Conservation (phyloP, 1,139 yeast genomes). For the Pichia sp. region DNA sequence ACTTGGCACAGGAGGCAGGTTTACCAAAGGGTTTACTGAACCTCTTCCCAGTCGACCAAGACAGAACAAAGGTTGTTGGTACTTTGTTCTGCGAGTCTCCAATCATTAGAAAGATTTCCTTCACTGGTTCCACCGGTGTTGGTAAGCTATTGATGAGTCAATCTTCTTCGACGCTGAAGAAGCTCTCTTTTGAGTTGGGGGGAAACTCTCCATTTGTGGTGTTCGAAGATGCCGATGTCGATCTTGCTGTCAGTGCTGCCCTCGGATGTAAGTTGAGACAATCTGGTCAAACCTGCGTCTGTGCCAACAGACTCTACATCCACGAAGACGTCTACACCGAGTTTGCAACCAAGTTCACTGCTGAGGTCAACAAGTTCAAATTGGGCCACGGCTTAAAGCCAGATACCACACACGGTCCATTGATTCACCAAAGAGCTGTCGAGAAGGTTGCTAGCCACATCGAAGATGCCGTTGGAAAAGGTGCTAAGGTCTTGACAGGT, state of each 20-base stretch:
- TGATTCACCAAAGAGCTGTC: slow-evolving; percentile 67
- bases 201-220: slow-evolving; percentile 94
- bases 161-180: slow-evolving; percentile 74
- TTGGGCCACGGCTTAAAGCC: slow-evolving; percentile 74
- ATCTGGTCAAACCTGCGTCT: slow-evolving; percentile 80
- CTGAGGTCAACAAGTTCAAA: slow-evolving; percentile 49
- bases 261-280: slow-evolving; percentile 68
- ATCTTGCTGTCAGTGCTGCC: slow-evolving; percentile 72
- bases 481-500: slow-evolving; percentile 63
- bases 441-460: slow-evolving; percentile 70
- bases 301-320: slow-evolving; percentile 73
- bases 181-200: slow-evolving; percentile 83
- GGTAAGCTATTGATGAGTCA: slow-evolving; percentile 82
- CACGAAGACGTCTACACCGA: slow-evolving; percentile 62
- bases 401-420: slow-evolving; percentile 75
- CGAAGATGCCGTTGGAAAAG: slow-evolving; percentile 69
- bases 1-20: slow-evolving; percentile 75
- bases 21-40: slow-evolving; percentile 80
- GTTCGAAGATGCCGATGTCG: slow-evolving; percentile 80
- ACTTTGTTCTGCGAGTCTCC: slow-evolving; percentile 67
- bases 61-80: slow-evolving; percentile 58
- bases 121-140: slow-evolving; percentile 90
- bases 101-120: slow-evolving; percentile 70
- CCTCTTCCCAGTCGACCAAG: slow-evolving; percentile 54
- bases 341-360: slow-evolving; percentile 50